These are phyloP conservation scores for Aspergillus biplanus DNA, from an alignment of 495 filamentous ascomycete species.

Conservation along the genomic window DNA sequence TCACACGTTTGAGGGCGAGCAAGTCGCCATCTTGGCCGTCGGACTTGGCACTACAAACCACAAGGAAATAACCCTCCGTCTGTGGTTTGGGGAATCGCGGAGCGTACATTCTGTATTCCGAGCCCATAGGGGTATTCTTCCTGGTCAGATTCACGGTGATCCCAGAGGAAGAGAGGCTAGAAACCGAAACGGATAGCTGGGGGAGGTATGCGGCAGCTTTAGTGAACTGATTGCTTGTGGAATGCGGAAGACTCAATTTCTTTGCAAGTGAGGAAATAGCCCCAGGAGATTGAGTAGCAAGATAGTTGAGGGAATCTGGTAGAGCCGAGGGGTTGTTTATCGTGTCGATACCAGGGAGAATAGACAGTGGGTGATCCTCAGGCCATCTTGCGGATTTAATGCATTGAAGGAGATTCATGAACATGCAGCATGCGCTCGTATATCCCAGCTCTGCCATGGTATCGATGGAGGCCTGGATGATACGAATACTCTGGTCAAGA, in stretches of 20 bases:
- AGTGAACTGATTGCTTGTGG: constrained; percentile 35
- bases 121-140: constrained; percentile 62
- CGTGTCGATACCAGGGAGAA: constrained; percentile 76
- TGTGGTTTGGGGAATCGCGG: constrained; percentile 93
- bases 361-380: constrained; percentile 73
- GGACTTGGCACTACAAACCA: constrained; percentile 56
- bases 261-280: constrained; percentile 31
- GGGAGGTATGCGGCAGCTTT: constrained; percentile 14
- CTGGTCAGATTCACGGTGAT: constrained; percentile 68
- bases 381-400: constrained; percentile 95
- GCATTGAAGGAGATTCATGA: constrained; percentile 86
- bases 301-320: constrained; percentile 43
- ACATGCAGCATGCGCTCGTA: constrained; percentile 68
- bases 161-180: constrained; percentile 59
- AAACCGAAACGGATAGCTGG: constrained; percentile 63
- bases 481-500: constrained; percentile 94
- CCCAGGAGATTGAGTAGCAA: constrained; percentile 58
- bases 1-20: constrained; percentile 80
- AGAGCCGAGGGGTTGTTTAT: constrained; percentile 61
- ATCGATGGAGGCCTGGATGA: constrained; percentile 89
- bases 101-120: constrained; percentile 75
- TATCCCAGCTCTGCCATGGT: constrained; percentile 90
- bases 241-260: constrained; percentile 31
- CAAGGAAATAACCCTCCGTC: constrained; percentile 89
- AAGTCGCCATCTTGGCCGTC: constrained; percentile 72